These are phyloP conservation scores for Apophysomyces elegans DNA, from an alignment of 371 early-diverging fungal species.

Conservation along the genomic window DNA sequence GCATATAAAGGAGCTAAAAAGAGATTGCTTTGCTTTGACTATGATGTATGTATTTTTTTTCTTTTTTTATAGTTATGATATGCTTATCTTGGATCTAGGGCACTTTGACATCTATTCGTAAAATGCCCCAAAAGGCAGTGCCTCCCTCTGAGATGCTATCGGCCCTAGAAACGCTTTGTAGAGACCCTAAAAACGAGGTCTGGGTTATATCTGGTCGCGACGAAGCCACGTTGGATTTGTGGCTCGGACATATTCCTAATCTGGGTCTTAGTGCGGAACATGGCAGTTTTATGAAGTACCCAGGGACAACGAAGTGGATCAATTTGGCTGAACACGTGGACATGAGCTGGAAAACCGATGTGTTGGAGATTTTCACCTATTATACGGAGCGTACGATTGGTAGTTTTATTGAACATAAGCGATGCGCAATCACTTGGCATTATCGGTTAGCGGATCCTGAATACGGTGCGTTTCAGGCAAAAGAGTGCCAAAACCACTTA, in stretches of 20 bases:
- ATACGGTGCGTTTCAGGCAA: slow-evolving; percentile 84
- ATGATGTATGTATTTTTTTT: slow-evolving; percentile 64
- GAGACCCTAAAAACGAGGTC: slow-evolving; percentile 84
- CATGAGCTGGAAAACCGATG: slow-evolving; percentile 87
- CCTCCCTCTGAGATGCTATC: slow-evolving; percentile 70
- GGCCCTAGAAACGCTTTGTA: slow-evolving; percentile 66
- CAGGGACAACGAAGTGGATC: slow-evolving; percentile 68
- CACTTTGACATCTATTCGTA: slow-evolving; percentile 79
- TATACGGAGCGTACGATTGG: slow-evolving; percentile 91
- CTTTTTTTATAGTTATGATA: slow-evolving; percentile 1
- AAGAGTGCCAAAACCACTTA: slow-evolving; percentile 91
- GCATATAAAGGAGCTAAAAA: slow-evolving; percentile 62
- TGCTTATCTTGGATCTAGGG: slow-evolving; percentile 59
- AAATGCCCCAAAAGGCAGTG: slow-evolving; percentile 67
- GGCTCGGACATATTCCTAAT: slow-evolving; percentile 80
- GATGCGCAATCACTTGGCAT: slow-evolving; percentile 88
- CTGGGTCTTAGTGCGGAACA: slow-evolving; percentile 86
- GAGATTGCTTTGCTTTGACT: slow-evolving; percentile 85
- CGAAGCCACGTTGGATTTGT: slow-evolving; percentile 77
- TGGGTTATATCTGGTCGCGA: slow-evolving; percentile 95
- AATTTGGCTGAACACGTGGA: slow-evolving; percentile 82
- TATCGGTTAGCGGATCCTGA: slow-evolving; percentile 89
- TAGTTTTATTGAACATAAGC: slow-evolving; percentile 84
- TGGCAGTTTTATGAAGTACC: slow-evolving; percentile 69
- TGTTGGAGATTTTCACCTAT: slow-evolving; percentile 84